Conservation (phyloP, 73 alveolate species). For the Paramecium octaurelia region DNA sequence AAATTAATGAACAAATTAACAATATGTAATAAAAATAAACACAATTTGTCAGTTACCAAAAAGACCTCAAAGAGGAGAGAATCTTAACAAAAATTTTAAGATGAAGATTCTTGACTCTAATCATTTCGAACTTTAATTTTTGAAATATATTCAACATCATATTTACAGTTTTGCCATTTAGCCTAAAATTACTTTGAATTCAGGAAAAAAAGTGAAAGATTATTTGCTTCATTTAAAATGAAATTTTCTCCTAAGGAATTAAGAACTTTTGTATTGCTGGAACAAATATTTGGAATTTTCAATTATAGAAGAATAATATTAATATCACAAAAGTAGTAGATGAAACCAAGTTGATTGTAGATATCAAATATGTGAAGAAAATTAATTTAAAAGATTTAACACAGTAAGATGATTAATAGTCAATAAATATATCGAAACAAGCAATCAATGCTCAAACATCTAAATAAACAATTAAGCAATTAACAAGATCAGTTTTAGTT, state of each 20-base stretch:
- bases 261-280: not conserved
- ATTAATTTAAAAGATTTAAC: not conserved
- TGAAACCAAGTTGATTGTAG: not conserved
- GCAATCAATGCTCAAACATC: no score
- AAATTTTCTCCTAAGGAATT: not conserved
- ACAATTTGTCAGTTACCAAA: not conserved
- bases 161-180: not conserved
- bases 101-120: not conserved
- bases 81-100: not conserved
- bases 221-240: not conserved
- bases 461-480: conserved; percentile 67
- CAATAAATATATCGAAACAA: not conserved
- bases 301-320: not conserved
- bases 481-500: conserved; percentile 64
- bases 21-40: not conserved
- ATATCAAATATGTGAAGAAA: not conserved
- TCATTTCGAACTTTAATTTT: not conserved
- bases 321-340: not conserved
- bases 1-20: no score
- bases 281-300: not conserved
- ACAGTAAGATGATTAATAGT: not conserved
- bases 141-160: not conserved
- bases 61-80: not conserved
- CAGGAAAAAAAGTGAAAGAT: not conserved
- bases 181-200: not conserved